A percentile compares a stretch with the other conserved stretches of the same genome.
Evolutionary conservation across 2,329 filamentous ascomycete species (phyloP).

Genomic region (Myotisia sp.): DNA sequence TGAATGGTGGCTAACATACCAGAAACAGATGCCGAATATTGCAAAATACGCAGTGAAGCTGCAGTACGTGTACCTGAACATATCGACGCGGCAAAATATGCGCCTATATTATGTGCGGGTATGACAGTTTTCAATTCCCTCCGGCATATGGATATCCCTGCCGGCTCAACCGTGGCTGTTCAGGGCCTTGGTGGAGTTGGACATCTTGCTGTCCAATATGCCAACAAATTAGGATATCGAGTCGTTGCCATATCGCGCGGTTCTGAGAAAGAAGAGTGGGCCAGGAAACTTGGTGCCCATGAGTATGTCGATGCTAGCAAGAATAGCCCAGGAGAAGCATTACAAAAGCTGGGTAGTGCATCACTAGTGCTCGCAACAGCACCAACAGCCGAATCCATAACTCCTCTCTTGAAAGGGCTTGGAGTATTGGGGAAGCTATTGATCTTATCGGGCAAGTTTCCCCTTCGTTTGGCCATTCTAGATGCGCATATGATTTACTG

Average conservation of each 20-base stretch:
- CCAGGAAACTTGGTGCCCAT: conserved; percentile 40
- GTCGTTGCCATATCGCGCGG: conserved; percentile 39
- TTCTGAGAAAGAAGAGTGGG: conserved; percentile 39
- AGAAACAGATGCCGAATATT: conserved; percentile 25
- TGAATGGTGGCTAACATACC: conserved; percentile 3
- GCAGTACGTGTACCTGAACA: conserved; percentile 33
- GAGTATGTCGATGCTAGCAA: conserved; percentile 39
- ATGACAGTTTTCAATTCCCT: conserved; percentile 39
- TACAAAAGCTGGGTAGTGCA: conserved; percentile 26
- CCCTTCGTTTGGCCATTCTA: no score
- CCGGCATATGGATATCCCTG: conserved; percentile 33
- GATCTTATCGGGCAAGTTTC: conserved; percentile 16
- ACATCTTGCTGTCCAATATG: conserved; percentile 69
- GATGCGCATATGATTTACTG: no score
- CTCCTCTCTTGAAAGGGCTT: conserved; percentile 23
- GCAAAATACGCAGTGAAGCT: conserved; percentile 24
- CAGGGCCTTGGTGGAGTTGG: conserved; percentile 54
- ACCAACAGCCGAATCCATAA: conserved; percentile 23
- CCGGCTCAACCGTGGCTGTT: conserved; percentile 36
- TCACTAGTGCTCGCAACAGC: conserved; percentile 26
- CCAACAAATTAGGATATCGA: conserved; percentile 70
- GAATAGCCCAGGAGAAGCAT: conserved; percentile 20
- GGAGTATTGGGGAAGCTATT: conserved; percentile 24
- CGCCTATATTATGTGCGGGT: conserved; percentile 37
- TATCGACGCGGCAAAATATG: conserved; percentile 32